Evolutionary conservation across 768 basidiomycete genomes (phyloP), one percentile per base, ranked within the genome.

Genomic region (Leccinum uliginosum): DNA sequence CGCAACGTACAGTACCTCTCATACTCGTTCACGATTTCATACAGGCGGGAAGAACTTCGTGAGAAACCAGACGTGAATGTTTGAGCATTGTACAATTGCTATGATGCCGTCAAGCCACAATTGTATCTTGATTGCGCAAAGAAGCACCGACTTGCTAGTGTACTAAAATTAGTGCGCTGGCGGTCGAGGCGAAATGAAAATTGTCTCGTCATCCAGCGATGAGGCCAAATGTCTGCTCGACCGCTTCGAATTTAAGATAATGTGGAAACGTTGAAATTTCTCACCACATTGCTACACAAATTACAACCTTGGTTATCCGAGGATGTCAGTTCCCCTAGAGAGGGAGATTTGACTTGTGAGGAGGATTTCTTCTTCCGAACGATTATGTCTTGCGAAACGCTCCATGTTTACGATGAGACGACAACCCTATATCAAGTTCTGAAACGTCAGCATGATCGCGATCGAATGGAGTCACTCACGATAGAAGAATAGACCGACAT

Each of bases 41-140:
- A 98, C 69, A 94, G 84, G 93, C 21, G 96, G 93, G 43, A 90
- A 87, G 73, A 87, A 84, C 60, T 89, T 93, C 62, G 91, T 98
- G 53, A 84, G 87, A 67, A 77, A 50, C 74, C 78, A 24, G 92
- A 90, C 57, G 87, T 98, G 49, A 84, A 84, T 43, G 40, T 11
- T 19, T 19, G 40, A 43, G 19, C 67, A 91, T 98, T 56, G 97
- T 95, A 7, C 80, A 92, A 29, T 69, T 99, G 35, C 96, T 12
- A 93, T 98, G 72, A 98, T 98, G 97, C 77, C 98, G 58, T 78
- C 94, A 60, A 94, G 91, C 70, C 94, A 87, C 78, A 93, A 96
- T 73, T 98, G 97, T 71, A 86, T 92, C 40, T 75, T 98, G 64
- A 87, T 87, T n/a, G 87, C 82, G 83, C 64, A 83, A 74, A 26